Base-by-base conservation (phyloP, 345 rosid species). In the Pugionium cornutum region DNA sequence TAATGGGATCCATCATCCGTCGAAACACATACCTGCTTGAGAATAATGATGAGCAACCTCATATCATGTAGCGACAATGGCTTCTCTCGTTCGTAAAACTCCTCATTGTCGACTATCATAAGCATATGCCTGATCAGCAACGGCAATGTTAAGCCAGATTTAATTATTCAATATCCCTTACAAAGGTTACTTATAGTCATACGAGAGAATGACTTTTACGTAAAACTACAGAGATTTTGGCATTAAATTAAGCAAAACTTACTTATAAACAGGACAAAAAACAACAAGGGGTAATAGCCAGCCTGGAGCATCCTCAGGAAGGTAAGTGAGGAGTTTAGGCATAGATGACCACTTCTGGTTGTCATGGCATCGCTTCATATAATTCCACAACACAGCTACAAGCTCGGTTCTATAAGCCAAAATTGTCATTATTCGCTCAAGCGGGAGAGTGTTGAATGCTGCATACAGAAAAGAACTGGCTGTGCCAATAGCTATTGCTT, bases 181-280 rank as follows among this genome's bases (percentile, higher is more conserved):
- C 50, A 63, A 63, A 57, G 6, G 10, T 5, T 66, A 44, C 48
- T 11, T 42, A 59, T 52, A 58, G 66, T 36, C 60, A 47, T 50
- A 52, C 2, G 41, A 50, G 37, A 30, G 62, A 44, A 54, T 31
- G 53, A 62, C 26, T 48, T 9, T 49, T 8, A 30, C 58, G 25
- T 45, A 30, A 26, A 53, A 64, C 30, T 50, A 25, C 26, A 63
- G 11, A 58, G 30, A 37, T 4, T 3, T 50, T 41, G 41, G 52
- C 50, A 29, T 50, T 49, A 41, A 63, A 64, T 45, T 58, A 62
- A 67, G 73, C 18, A 73, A 62, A 26, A 58, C 96, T 86, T 82
- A 91, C 99, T 91, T 94, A 76, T 88, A 94, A 57, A 94, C 86
- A 49, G 99, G 99, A 76, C 99, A 91, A 71, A 94, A 94, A 73